A percentile compares a stretch with the other conserved stretches of the same genome.
phyloP scores from a whole-genome alignment of 1,284 basidiomycete genomes.

The Xerocomus cyaneibrunnescens region DNA sequence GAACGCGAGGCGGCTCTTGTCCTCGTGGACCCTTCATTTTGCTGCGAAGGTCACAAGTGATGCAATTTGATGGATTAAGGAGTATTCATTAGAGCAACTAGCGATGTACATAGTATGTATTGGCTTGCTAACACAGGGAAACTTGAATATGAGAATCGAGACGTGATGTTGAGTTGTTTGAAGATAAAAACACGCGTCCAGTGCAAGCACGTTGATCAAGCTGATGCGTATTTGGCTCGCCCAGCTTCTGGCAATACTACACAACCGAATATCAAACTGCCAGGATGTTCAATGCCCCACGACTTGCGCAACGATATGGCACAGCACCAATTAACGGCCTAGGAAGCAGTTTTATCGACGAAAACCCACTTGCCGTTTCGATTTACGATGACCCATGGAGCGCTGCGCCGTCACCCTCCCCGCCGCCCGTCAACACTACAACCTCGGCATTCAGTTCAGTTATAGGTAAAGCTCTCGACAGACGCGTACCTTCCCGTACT shows the following conservation, averaged over 20 bases:
- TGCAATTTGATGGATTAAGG: constrained; percentile 21
- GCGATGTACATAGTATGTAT: constrained; percentile 27
- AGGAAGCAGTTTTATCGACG: constrained; percentile 70
- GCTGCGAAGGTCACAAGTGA: constrained; percentile 65
- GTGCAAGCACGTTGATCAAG: not conserved
- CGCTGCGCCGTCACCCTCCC: constrained; percentile 72
- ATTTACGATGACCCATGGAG: constrained; percentile 90
- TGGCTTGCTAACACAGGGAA: constrained; percentile 14
- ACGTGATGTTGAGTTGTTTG: not conserved
- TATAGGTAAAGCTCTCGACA: constrained; percentile 49
- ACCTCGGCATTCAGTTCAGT: constrained; percentile 63
- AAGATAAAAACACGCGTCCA: constrained; percentile 1
- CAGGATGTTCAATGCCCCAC: constrained; percentile 76
- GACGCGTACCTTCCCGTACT: constrained; percentile 4
- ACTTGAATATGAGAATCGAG: not conserved
- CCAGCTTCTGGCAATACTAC: constrained; percentile 5
- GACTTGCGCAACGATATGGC: constrained; percentile 65
- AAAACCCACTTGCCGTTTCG: constrained; percentile 72
- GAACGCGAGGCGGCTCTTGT: constrained; percentile 67
- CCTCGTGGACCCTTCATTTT: constrained; percentile 84
- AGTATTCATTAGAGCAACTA: constrained; percentile 15
- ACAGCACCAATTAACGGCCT: constrained; percentile 55
- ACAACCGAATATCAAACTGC: constrained; percentile 11
- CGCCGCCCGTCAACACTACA: constrained; percentile 51
- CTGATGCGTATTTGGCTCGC: constrained; percentile 15